Percentiles rank a stretch among this genome's conserved stretches.
These are phyloP conservation scores for Haplosporangium gracile DNA, from an alignment of 192 early-diverging fungal species.

Conservation along the genomic window DNA sequence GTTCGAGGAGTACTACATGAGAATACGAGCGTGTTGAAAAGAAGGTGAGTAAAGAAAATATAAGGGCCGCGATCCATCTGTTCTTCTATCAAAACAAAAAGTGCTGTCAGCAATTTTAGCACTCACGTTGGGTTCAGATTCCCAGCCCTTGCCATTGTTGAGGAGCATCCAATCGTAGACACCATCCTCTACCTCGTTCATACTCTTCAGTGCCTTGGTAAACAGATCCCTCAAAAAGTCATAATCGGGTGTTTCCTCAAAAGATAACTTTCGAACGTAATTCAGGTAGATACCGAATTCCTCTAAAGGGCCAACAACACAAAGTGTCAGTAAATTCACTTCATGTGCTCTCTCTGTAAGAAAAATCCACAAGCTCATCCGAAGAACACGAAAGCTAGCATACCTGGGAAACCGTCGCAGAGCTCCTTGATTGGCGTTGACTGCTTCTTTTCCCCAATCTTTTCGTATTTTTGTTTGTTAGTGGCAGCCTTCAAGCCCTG, in stretches of 20 bases:
- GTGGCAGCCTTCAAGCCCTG: conserved; percentile 97
- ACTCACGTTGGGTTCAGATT: conserved; percentile 55
- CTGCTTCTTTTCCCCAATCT: conserved; percentile 99
- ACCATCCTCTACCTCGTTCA: conserved; percentile 87
- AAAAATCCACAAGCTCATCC: too few relatives aligned
- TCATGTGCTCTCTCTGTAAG: too few relatives aligned
- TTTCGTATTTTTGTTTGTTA: conserved; percentile 99
- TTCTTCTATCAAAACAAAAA: too few relatives aligned
- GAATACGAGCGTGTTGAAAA: not conserved
- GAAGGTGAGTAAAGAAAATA: not conserved
- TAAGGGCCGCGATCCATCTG: too few relatives aligned
- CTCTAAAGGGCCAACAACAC: conserved; percentile 53
- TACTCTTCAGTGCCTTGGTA: conserved; percentile 77
- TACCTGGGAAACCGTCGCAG: conserved; percentile 90
- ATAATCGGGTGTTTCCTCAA: conserved; percentile 98
- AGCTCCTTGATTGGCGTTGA: conserved; percentile 91
- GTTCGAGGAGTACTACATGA: conserved; percentile 33
- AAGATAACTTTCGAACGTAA: conserved; percentile 92
- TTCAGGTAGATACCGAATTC: conserved; percentile 93
- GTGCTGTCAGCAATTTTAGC: too few relatives aligned
- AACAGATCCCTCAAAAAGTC: conserved; percentile 91
- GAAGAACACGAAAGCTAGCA: too few relatives aligned
- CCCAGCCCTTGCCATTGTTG: conserved; percentile 68
- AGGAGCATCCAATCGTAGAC: conserved; percentile 94
- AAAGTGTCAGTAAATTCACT: too few relatives aligned